A percentile compares a stretch with the other conserved stretches of the same genome.
Evolutionary conservation across 2,329 filamentous ascomycete species (phyloP).

Genomic region (Aspergillus neoniger): DNA sequence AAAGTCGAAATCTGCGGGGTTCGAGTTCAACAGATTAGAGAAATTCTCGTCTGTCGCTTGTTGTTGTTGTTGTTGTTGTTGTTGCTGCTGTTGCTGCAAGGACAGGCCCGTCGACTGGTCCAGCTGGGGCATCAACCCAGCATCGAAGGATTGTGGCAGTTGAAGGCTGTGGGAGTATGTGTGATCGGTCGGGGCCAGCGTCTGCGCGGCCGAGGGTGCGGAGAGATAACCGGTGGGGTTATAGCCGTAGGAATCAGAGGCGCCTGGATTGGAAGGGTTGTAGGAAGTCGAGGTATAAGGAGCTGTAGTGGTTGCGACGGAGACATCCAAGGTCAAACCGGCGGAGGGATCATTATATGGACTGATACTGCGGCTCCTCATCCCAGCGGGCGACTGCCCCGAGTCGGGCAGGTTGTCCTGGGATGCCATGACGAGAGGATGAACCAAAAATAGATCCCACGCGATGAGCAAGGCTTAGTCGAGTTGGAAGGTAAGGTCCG

Average conservation of each 20-base stretch:
- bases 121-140: constrained; percentile 39
- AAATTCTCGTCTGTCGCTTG: constrained; percentile 35
- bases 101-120: constrained; percentile 34
- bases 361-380: constrained; percentile 46
- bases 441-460: constrained; percentile 27
- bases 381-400: constrained; percentile 39
- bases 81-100: constrained; percentile 23
- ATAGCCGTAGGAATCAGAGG: constrained; percentile 39
- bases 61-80: constrained; percentile 15
- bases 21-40: constrained; percentile 43
- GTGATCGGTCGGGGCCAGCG: constrained; percentile 35
- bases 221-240: constrained; percentile 38
- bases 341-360: constrained; percentile 39
- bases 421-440: constrained; percentile 32
- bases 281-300: constrained; percentile 35
- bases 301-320: constrained; percentile 34
- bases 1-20: constrained; percentile 42
- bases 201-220: constrained; percentile 31
- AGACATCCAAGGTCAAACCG: constrained; percentile 40
- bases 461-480: constrained; percentile 20
- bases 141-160: constrained; percentile 41
- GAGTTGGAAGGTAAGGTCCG: constrained; percentile 13
- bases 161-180: constrained; percentile 37
- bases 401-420: constrained; percentile 36
- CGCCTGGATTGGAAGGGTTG: constrained; percentile 27